Conservation (phyloP, 352 stramenopile species). For the Elongisporangium senticosum region DNA sequence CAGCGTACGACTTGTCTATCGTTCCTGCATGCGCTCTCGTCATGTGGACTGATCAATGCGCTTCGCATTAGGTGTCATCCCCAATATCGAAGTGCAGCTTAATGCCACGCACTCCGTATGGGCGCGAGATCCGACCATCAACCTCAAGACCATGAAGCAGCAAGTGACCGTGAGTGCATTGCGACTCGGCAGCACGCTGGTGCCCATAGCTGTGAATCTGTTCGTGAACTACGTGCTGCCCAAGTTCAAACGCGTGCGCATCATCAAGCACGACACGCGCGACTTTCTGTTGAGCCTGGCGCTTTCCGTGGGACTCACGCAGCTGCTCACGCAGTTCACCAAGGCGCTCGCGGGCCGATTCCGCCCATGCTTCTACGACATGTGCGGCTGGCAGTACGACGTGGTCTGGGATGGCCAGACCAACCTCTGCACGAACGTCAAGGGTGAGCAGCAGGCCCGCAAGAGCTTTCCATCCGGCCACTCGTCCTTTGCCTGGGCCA, state of each 20-base stretch:
- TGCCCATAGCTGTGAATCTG: constrained; percentile 44
- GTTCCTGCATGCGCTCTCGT: neutral
- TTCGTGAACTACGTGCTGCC: constrained; percentile 53
- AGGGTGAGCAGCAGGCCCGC: constrained; percentile 51
- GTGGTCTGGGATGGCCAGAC: constrained; percentile 60
- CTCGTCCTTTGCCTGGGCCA: constrained; percentile 60
- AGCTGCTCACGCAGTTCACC: constrained; percentile 61
- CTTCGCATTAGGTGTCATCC: constrained; percentile 32
- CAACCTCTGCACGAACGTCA: constrained; percentile 44
- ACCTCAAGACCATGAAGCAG: constrained; percentile 49
- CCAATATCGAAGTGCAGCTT: constrained; percentile 44
- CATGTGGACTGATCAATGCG: neutral
- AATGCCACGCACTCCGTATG: constrained; percentile 38
- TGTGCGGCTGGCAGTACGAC: constrained; percentile 65
- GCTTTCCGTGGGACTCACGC: constrained; percentile 41
- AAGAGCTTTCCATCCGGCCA: constrained; percentile 76
- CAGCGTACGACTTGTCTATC: constrained; percentile 20
- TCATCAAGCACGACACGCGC: constrained; percentile 59
- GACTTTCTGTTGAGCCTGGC: constrained; percentile 66
- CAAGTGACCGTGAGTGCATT: constrained; percentile 56
- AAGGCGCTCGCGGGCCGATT: constrained; percentile 69
- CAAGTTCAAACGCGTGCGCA: constrained; percentile 32
- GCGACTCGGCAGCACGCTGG: constrained; percentile 21
- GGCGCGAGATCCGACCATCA: constrained; percentile 49
- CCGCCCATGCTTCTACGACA: constrained; percentile 69